Evolutionary conservation across 2,329 filamentous ascomycete genomes (phyloP).

Genomic region (Colletotrichum trifolii): DNA sequence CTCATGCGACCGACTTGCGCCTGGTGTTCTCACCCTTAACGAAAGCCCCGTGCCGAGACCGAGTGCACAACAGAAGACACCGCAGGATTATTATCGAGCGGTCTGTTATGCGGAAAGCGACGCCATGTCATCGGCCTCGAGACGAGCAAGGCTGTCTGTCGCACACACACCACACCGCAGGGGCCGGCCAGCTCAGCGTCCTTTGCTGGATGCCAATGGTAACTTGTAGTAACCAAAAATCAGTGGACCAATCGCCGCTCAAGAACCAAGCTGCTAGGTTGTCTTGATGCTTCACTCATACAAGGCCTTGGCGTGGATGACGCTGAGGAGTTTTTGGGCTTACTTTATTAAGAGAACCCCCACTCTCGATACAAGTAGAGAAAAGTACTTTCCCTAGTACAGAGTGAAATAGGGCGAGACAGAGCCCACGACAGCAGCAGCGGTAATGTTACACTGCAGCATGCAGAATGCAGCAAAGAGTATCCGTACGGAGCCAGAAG

Average conservation of each 20-base stretch:
- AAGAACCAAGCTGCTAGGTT: constrained; percentile 3
- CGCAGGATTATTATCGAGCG: constrained; percentile 15
- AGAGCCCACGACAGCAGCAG: neutral
- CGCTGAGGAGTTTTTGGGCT: constrained; percentile 21
- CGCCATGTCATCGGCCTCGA: constrained; percentile 26
- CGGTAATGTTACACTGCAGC: constrained; percentile 23
- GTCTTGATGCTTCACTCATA: constrained; percentile 21
- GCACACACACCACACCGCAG: constrained; percentile 15
- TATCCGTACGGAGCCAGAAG: neutral
- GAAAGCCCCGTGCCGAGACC: constrained; percentile 21
- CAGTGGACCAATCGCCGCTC: constrained; percentile 13
- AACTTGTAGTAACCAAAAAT: constrained; percentile 13
- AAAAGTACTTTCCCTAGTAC: too few relatives aligned
- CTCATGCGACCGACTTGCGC: neutral
- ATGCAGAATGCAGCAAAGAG: constrained; percentile 28
- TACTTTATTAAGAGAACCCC: constrained; percentile 9
- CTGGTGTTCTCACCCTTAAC: constrained; percentile 9
- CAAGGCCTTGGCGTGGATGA: constrained; percentile 25
- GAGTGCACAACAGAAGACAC: constrained; percentile 9
- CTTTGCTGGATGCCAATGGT: constrained; percentile 20
- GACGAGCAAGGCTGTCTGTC: constrained; percentile 8
- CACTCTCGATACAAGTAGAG: constrained; percentile 3
- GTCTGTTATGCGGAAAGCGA: neutral
- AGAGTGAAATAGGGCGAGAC: too few relatives aligned
- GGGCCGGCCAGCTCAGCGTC: neutral